Base-by-base conservation (phyloP, 495 filamentous ascomycete genomes). In the Penicillium arizonense region DNA sequence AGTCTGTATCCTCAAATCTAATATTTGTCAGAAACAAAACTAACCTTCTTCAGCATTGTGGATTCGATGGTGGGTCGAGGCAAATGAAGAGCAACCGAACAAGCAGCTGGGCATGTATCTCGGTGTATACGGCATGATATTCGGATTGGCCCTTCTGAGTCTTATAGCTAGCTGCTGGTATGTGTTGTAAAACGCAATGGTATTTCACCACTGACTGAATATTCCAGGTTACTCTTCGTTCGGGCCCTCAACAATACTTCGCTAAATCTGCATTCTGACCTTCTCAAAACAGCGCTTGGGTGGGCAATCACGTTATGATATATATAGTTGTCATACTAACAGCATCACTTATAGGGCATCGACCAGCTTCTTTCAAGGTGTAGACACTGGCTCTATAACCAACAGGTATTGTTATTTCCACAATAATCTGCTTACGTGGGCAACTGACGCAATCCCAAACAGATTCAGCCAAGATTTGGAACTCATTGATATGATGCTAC, bases 391-490 rank as follows among this genome's bases (percentile, higher is more conserved):
- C 3, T 1, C 24, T 5, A 26, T 26, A 26, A 26, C 2, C 4
- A 26, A 26, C 7, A 26, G 24, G 24, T 26, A 26, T 26, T 3
- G 2, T 26, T 26, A 26, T 26, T 3, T 26, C 24, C 7, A 18
- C 2, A 3, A 26, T 26, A 4, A 5, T 26, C 24, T 26, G 1
- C 24, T 7, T 26, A 4, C 24, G 24, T 26, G 4, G 24, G 4
- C 7, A 1, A 1, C 24, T 26, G 24, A 26, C 7, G 3, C 24
- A 1, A 1, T 26, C 24, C 3, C 2, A 30, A 14, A 43, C 13
- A 12, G 40, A 28, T 45, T 45, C 16, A 45, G 30, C 13, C 43
- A 45, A 18, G 43, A 45, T 23, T 34, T 45, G 43, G 30, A 35
- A 5, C 16, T 45, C 4, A 45, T 45, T 21, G 43, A 45, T 23